These are phyloP conservation scores for Xylaria sp. DNA, from an alignment of 2,329 filamentous ascomycete species.

Conservation along the genomic window DNA sequence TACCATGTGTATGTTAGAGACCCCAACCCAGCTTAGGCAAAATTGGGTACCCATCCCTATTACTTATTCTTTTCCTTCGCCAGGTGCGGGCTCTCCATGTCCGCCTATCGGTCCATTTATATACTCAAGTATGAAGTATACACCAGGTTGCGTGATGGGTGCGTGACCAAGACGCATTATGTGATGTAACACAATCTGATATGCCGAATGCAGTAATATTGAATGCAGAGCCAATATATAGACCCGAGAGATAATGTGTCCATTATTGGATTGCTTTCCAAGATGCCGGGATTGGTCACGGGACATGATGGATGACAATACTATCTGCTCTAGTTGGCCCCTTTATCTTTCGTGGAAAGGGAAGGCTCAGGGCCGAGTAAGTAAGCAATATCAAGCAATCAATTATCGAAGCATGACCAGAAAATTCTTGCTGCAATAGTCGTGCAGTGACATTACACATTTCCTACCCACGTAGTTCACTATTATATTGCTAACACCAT, in stretches of 20 bases:
- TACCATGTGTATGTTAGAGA: background rate
- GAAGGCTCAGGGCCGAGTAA: background rate
- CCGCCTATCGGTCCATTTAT: background rate
- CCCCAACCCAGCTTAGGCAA: background rate
- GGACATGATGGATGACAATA: background rate
- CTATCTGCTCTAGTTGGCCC: background rate
- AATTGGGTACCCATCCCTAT: too few species aligned
- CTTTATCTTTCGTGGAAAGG: background rate
- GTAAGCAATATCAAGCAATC: background rate
- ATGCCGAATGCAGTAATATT: constrained; percentile 8
- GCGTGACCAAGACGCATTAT: background rate
- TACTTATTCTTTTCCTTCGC: background rate
- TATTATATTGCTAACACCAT: background rate
- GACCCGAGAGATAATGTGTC: background rate
- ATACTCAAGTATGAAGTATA: background rate
- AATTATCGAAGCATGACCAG: background rate
- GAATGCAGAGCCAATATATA: background rate
- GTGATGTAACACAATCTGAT: background rate
- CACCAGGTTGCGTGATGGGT: background rate
- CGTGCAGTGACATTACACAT: background rate
- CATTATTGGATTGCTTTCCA: background rate
- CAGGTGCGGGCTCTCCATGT: background rate
- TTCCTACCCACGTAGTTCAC: background rate
- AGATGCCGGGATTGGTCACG: background rate
- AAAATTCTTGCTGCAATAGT: background rate